phyloP scores from a whole-genome alignment of 371 early-diverging fungal genomes.

The Saksenaea oblongispora region DNA sequence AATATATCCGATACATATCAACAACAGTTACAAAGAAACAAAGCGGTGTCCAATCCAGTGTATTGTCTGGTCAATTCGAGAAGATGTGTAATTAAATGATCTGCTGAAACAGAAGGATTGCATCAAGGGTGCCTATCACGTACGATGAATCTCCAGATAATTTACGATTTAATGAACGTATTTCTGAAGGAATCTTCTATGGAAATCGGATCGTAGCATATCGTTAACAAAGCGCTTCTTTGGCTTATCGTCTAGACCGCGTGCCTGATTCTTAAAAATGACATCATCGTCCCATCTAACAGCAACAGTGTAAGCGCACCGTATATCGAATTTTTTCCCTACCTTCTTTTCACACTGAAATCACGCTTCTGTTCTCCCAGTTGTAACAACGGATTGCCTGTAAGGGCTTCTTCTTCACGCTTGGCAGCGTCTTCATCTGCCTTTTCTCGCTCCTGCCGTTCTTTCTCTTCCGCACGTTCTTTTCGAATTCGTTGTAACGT shows the following conservation, averaged over 20 bases:
- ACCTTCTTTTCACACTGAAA: slow-evolving; percentile 89
- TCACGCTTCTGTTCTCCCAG: slow-evolving; percentile 56
- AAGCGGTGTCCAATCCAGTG: no score
- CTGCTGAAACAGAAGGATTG: no score
- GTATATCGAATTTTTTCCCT: slow-evolving; percentile 14
- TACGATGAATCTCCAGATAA: neutral
- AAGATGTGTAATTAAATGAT: no score
- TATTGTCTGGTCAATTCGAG: no score
- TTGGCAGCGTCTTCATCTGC: slow-evolving; percentile 54
- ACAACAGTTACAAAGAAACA: no score
- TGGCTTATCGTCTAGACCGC: slow-evolving; percentile 81
- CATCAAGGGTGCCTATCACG: no score
- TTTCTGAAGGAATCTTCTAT: slow-evolving; percentile 92
- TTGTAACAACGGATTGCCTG: slow-evolving; percentile 85
- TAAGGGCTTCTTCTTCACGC: slow-evolving; percentile 61
- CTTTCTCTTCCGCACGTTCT: slow-evolving; percentile 92
- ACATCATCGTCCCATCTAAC: slow-evolving; percentile 96
- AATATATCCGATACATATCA: no score
- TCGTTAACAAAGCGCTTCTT: slow-evolving; percentile 97
- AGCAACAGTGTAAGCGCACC: neutral
- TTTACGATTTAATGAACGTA: slow-evolving; percentile 64
- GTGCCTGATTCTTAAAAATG: slow-evolving; percentile 94
- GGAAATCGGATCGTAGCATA: slow-evolving; percentile 93
- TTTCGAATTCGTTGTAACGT: slow-evolving; percentile 94
- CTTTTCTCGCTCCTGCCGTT: slow-evolving; percentile 72